Base-by-base conservation (phyloP, 441 rosid species). In the Populus hybrid region DNA sequence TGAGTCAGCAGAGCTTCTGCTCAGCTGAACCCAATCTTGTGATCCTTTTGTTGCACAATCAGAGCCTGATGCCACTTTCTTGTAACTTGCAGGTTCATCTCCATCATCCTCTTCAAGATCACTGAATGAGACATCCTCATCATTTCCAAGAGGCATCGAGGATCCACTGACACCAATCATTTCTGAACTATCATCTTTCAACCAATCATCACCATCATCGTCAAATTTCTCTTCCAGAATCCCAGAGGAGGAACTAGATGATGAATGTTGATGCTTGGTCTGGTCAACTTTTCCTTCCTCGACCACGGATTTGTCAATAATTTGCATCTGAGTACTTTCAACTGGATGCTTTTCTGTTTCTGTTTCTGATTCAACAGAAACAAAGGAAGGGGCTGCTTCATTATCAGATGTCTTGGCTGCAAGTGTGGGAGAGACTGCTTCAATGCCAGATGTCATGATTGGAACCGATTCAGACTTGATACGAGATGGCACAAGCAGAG, bases 41-140 rank as follows among this genome's bases (percentile, higher is more conserved):
- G 95, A 84, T 64, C 83, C 92, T 78, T 84, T 91, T 26, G 82
- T 67, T 66, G 91, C 84, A 68, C 89, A 79, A 84, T 86, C 92
- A 73, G 89, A 87, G 38, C 85, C 83, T 77, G 82, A 88, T 42
- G 85, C 77, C 29, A 69, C 86, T 83, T 91, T 91, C 86, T 90
- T 92, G 78, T 87, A 79, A 83, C 78, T 89, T 68, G 85, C 67
- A 61, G 91, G 90, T 53, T 82, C 88, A 69, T 90, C 93, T 26
- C 79, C 97, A 70, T 92, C 97, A 42, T 95, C 98, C 79, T 93
- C 87, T 77, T 88, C 98, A 3, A 95, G 94, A 81, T 95, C 99
- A 87, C 98, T 94, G 78, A 94, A 95, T 11, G 98, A 89, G 12
- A 94, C 93, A 72, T 94, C 97, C 81, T 95, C 98, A 3, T 91